Base-by-base conservation (phyloP, 495 filamentous ascomycete genomes). In the Acidomyces sp. region DNA sequence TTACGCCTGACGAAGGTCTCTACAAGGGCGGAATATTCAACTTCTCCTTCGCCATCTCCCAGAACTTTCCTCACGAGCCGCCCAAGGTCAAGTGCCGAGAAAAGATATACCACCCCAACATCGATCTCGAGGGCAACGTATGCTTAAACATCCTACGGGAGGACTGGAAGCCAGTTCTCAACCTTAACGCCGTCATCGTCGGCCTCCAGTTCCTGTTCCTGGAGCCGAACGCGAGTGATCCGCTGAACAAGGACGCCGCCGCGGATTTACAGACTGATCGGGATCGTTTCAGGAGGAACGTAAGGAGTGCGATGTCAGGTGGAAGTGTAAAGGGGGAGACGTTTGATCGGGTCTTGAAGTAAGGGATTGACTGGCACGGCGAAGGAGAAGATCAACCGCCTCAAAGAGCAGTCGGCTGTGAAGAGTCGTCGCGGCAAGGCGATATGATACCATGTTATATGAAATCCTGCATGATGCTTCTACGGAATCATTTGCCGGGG, bases 51-150 rank as follows among this genome's bases (percentile, higher is more conserved):
- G 71, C 73, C 51, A 93, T 96, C 64, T 82, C 83, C 56, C 82
- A 87, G 53, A 85, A 82, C 64, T 97, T 93, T 67, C 90, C 90
- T 6, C 92, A 96, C 60, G 90, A 96, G 58, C 87, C 90, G 43
- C 90, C 90, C 0, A 96, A 96, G 63, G 92, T 97, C 52, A 93
- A 87, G 58, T 96, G 90, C 62, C 83, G 78, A 40, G 82, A 97
- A 61, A 97, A 94, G 69, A 95, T 96, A 51, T 97, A 97, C 64
- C 90, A 97, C 55, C 90, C 90, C 9, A 97, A 97, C 60, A 96
- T 97, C 60, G 90, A 97, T 57, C 68, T 93, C 34, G 90, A 97
- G 54, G 90, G 90, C 27, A 97, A 97, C 55, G 85, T 97, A 11
- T 97, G 90, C 65, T 61, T 97, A 51, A 97, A 97, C 57, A 96